Percentiles rank a stretch among this genome's conserved stretches.
Evolutionary conservation across 2,329 filamentous ascomycete species (phyloP).

Genomic region (Zasmidium angulare): DNA sequence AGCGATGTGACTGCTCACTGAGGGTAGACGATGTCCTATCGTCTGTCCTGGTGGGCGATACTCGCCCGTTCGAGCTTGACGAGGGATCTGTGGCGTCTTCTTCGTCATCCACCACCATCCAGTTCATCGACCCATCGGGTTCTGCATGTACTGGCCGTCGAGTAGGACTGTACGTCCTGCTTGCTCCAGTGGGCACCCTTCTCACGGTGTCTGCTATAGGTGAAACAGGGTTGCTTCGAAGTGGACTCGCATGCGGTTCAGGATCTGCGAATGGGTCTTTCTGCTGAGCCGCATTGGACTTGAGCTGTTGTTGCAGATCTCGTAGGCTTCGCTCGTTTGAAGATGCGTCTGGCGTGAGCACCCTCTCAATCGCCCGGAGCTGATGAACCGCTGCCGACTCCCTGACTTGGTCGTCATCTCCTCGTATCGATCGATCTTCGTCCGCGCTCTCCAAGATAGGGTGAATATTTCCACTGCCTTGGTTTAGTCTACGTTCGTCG

Average conservation of each 20-base stretch:
- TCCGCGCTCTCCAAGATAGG: constrained; percentile 24
- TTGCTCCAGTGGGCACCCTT: constrained; percentile 26
- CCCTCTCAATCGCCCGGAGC: constrained; percentile 2
- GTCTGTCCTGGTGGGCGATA: constrained; percentile 53
- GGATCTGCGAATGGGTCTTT: constrained; percentile 43
- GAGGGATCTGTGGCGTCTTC: constrained; percentile 18
- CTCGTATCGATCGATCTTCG: constrained; percentile 17
- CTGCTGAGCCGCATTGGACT: constrained; percentile 3
- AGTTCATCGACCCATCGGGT: constrained; percentile 27
- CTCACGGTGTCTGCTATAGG: constrained; percentile 25
- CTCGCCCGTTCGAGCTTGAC: constrained; percentile 32
- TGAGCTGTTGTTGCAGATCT: constrained; percentile 17
- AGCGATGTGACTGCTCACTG: constrained; percentile 52
- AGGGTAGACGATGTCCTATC: constrained; percentile 58
- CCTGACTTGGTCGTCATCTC: constrained; percentile 1
- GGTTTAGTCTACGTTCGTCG: constrained; percentile 50
- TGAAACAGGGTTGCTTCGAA: constrained; percentile 34
- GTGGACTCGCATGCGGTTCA: constrained; percentile 33
- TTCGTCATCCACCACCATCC: constrained; percentile 25
- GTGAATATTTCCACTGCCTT: constrained; percentile 44
- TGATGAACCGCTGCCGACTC: constrained; percentile 9
- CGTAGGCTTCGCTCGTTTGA: constrained; percentile 16
- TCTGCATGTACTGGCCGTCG: constrained; percentile 21
- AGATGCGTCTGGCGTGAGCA: not conserved
- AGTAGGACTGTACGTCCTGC: constrained; percentile 13